Base-by-base conservation (phyloP, 805 yeast genomes). In the Osmozyma mogii region DNA sequence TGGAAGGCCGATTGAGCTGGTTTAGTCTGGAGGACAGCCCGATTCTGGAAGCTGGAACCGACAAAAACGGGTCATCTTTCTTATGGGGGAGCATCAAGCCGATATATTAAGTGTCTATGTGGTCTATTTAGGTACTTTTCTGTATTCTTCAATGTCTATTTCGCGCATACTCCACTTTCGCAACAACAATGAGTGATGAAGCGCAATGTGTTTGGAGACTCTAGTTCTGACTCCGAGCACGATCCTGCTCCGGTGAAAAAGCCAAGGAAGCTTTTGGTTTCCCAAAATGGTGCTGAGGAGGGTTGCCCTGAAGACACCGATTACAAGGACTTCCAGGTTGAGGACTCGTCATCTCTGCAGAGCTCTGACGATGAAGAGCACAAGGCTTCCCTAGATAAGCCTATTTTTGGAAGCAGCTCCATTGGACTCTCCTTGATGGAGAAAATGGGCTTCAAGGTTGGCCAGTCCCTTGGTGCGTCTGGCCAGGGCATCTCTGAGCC, bases 381-480 rank as follows among this genome's bases (percentile, higher is more conserved):
- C n/a, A n/a, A n/a, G n/a, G n/a, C n/a, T n/a, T n/a, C n/a, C n/a
- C n/a, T n/a, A n/a, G n/a, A n/a, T n/a, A n/a, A n/a, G n/a, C n/a
- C n/a, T n/a, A n/a, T n/a, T 13, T 11, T 6, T 24, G 9, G 13
- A 25, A 8, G 12, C 15, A 9, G 28, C 17, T 41, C 43, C 0
- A 54, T 61, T 28, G 78, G 75, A 0, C 52, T 70, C 15, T 40
- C 58, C 5, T 72, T 75, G 37, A 73, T 75, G 81, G 55, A 59
- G 39, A 68, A 59, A 39, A 75, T 75, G 81, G 82, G 81, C 1
- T 75, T 61, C 43, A 60, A 54, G 31, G 44, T 62, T 3, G 79
- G 78, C 12, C 56, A 61, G 15, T 42, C 61, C 0, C 47, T 72
- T 11, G 78, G 79, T 0, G 38, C 30, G 14, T 34, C 43, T 15